These are phyloP conservation scores for Talaromyces rugulosus DNA, from an alignment of 2,329 filamentous ascomycete genomes.

Conservation along the genomic window DNA sequence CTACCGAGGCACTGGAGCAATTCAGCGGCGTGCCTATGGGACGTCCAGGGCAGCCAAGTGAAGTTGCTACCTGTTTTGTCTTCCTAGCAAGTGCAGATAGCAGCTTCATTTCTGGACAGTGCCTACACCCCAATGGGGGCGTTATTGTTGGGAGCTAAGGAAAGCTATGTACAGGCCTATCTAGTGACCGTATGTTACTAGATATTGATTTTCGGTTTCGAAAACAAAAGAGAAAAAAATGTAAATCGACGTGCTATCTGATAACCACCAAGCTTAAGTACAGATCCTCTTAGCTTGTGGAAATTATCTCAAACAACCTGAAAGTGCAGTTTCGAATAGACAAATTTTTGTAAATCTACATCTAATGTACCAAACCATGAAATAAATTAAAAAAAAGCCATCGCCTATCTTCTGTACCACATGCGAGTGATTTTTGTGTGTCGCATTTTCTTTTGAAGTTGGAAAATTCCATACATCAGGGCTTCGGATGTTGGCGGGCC, in stretches of 20 bases:
- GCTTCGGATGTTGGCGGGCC: slow-evolving; percentile 53
- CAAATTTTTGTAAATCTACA: not conserved
- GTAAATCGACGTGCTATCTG: not conserved
- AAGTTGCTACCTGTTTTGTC: slow-evolving; percentile 77
- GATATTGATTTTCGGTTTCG: not conserved
- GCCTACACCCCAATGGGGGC: slow-evolving; percentile 61
- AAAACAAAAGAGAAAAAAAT: not conserved
- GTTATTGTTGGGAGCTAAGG: slow-evolving; percentile 48
- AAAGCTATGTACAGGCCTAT: not conserved
- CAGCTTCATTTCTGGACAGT: slow-evolving; percentile 69
- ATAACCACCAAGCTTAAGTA: not conserved
- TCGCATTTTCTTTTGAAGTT: slow-evolving; percentile 76
- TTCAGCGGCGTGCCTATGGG: slow-evolving; percentile 71
- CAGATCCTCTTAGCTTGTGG: not conserved
- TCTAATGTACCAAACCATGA: not conserved
- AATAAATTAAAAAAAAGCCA: not conserved
- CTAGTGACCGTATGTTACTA: not conserved
- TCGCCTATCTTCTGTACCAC: slow-evolving; percentile 51
- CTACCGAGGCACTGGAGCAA: slow-evolving; percentile 63
- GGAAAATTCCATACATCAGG: slow-evolving; percentile 65
- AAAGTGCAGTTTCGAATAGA: not conserved
- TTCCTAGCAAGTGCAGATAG: slow-evolving; percentile 74
- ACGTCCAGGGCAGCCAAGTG: slow-evolving; percentile 71
- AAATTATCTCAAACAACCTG: not conserved
- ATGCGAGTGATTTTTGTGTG: slow-evolving; percentile 52